Evolutionary conservation across 2,329 filamentous ascomycete genomes (phyloP), one percentile per base, ranked within the genome.

Genomic region (Sporothrix pallida): DNA sequence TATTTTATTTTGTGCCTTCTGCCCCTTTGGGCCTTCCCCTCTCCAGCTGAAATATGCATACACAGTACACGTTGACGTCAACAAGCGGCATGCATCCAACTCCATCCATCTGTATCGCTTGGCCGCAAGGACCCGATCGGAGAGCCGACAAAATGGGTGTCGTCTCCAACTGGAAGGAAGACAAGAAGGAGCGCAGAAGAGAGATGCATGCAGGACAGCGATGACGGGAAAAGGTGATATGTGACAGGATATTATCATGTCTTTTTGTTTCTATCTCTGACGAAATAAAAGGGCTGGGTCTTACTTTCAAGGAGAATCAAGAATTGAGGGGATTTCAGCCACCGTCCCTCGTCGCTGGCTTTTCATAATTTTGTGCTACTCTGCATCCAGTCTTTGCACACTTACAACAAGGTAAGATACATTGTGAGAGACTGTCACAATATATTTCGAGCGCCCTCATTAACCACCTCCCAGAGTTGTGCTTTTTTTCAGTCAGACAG

Each of bases 301-400:
- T 50, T 17, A 50, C 31, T 37, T 2, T 15, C 13, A 50, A 50
- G 12, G 48, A 5, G 31, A 37, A 7, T 37, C 31, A 37, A 37
- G 31, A 37, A 37, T 37, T 37, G 31, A 37, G 31, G 31, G 31
- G 7, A 37, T 5, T 37, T 37, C 3, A 37, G 31, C 31, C 31
- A 37, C 31, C 31, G 31, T 37, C 31, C 31, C 7, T 10, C n/a
- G 52, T 20, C 52, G 20, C 52, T n/a, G n/a, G n/a, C 62, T 26
- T 3, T 65, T 46, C 12, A 46, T 65, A 23, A 65, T 48, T 48
- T 65, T 65, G 62, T 48, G 62, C 62, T 26, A 67, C 37, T 6
- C 15, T 5, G 37, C 23, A 65, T 65, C 12, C 9, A 6, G 4
- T 46, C n/a, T 3, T 63, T 12, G 31, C n/a, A 5, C n/a, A 65